A percentile compares a stretch with the other conserved stretches of the same genome.
These are phyloP conservation scores for Hibiscus trionum DNA, from an alignment of 345 rosid species.

Conservation along the genomic window DNA sequence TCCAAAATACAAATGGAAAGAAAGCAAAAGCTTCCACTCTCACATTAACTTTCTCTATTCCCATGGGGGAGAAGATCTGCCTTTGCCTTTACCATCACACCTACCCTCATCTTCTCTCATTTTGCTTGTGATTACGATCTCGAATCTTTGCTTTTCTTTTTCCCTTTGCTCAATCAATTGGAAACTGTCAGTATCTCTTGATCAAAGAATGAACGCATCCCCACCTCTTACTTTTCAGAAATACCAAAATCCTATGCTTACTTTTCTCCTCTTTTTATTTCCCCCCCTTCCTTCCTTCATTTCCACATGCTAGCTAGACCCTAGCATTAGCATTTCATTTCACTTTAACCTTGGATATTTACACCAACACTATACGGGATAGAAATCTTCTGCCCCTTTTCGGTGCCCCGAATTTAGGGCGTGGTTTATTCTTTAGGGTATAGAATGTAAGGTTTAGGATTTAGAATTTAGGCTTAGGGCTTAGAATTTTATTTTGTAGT, in stretches of 20 bases:
- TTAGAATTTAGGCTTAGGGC: too few relatives aligned
- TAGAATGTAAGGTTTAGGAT: too few relatives aligned
- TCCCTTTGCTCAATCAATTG: conserved; percentile 1
- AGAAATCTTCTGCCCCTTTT: too few relatives aligned
- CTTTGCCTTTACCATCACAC: conserved; percentile 25
- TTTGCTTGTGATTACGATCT: conserved; percentile 45
- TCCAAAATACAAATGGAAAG: conserved; percentile 7
- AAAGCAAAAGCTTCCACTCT: conserved; percentile 31
- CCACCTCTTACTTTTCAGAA: conserved; percentile 10
- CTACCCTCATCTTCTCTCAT: conserved; percentile 10
- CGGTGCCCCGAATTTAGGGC: too few relatives aligned
- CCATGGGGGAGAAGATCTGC: conserved; percentile 43
- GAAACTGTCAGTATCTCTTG: conserved; percentile 11
- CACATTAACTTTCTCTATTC: conserved; percentile 42
- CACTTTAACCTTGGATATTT: background rate
- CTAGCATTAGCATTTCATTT: background rate
- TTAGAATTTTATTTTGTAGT: too few relatives aligned
- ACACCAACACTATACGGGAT: background rate
- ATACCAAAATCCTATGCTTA: background rate
- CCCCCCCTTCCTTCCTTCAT: background rate
- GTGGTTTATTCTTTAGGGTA: too few relatives aligned
- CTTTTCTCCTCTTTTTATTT: background rate
- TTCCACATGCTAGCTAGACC: background rate
- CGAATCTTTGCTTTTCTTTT: conserved; percentile 32
- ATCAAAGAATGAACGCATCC: conserved; percentile 13